phyloP scores from a whole-genome alignment of 2,329 filamentous ascomycete genomes.

The Stagonosporopsis rhizophila region DNA sequence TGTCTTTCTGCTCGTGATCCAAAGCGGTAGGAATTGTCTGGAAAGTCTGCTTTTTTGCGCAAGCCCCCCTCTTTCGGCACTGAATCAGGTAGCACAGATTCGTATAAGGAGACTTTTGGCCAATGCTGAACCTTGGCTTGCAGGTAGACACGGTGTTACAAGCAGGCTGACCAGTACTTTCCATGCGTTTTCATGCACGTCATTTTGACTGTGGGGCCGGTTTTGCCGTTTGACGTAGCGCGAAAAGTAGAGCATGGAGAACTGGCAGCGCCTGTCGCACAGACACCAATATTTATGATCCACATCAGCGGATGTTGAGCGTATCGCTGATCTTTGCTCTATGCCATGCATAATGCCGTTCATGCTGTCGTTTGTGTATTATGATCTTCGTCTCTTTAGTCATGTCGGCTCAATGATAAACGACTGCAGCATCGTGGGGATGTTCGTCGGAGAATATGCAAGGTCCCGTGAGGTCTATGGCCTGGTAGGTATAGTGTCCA shows the following conservation, averaged over 20 bases:
- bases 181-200: conserved; percentile 21
- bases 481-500: background rate
- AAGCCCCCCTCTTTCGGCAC: conserved; percentile 27
- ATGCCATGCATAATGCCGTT: background rate
- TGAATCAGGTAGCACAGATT: conserved; percentile 20
- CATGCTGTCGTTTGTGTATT: background rate
- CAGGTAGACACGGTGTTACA: conserved; percentile 11
- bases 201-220: conserved; percentile 15
- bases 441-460: background rate
- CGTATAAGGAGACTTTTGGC: conserved; percentile 16
- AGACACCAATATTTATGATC: conserved; percentile 18
- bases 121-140: conserved; percentile 13
- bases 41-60: conserved; percentile 26
- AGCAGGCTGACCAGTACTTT: conserved; percentile 19
- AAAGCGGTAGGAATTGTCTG: conserved; percentile 31
- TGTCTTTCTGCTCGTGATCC: conserved; percentile 18
- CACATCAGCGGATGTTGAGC: conserved; percentile 14
- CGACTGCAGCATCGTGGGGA: conserved; percentile 1
- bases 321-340: conserved; percentile 7
- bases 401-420: conserved; percentile 5
- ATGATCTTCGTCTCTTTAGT: background rate
- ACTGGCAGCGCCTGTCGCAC: conserved; percentile 16
- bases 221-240: conserved; percentile 7
- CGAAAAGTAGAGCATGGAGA: conserved; percentile 4
- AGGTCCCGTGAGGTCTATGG: conserved; percentile 3